Evolutionary conservation across 305 asterid species (phyloP).

Genomic region (Solanum aculeatissimum): DNA sequence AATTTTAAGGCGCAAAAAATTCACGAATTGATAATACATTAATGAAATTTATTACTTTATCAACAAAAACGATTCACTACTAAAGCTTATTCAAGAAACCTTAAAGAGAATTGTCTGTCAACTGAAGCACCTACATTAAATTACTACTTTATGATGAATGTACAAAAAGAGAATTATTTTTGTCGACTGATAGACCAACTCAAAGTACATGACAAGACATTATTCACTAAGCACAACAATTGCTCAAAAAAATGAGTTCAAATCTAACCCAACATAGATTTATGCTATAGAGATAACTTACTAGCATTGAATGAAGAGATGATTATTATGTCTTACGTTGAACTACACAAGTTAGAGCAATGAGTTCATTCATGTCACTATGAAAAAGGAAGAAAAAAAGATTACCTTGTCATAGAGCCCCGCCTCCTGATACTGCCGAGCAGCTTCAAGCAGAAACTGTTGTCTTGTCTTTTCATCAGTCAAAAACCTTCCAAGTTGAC

Average conservation of each 20-base stretch:
- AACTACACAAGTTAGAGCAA: neutral
- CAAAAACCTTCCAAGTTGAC: constrained; percentile 72
- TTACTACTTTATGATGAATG: neutral
- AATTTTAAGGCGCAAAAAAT: neutral
- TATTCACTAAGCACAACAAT: neutral
- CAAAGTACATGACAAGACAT: neutral
- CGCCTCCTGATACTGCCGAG: constrained; percentile 70
- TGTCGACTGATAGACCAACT: neutral
- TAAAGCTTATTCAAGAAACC: neutral
- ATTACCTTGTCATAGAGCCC: constrained; percentile 84
- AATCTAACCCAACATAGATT: neutral
- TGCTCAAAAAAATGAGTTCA: neutral
- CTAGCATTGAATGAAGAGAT: neutral
- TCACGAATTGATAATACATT: neutral
- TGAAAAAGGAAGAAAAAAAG: constrained; percentile 1
- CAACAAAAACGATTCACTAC: neutral
- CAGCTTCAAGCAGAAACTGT: constrained; percentile 80
- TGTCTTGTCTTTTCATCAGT: constrained; percentile 61
- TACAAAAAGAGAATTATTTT: neutral
- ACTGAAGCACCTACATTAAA: neutral
- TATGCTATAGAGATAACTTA: neutral
- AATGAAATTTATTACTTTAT: neutral
- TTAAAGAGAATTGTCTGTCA: neutral
- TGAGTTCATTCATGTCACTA: neutral
- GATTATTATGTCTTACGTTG: neutral